Conservation (phyloP, 2,329 filamentous ascomycete genomes). For the Cercospora canescens region DNA sequence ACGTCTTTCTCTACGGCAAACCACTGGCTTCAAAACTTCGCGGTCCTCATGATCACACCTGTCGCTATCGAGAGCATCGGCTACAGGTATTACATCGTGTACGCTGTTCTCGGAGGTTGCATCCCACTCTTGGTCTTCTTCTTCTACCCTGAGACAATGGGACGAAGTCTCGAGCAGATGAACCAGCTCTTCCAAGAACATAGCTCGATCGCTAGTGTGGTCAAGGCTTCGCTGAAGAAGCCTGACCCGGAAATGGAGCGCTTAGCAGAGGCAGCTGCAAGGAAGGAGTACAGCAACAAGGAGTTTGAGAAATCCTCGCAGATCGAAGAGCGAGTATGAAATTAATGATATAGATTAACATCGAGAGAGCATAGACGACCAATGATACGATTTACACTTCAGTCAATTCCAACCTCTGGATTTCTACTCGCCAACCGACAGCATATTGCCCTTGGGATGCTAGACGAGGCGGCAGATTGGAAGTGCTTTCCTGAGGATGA, state of each 20-base stretch:
- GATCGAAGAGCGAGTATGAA: slow-evolving; percentile 9
- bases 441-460: too few relatives aligned
- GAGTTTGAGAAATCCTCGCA: slow-evolving; percentile 12
- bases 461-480: too few relatives aligned
- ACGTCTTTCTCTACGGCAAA: slow-evolving; percentile 58
- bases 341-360: not conserved
- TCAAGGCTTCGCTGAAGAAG: slow-evolving; percentile 15
- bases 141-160: slow-evolving; percentile 54
- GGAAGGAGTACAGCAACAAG: slow-evolving; percentile 17
- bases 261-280: slow-evolving; percentile 6
- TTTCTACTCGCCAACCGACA: too few relatives aligned
- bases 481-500: too few relatives aligned
- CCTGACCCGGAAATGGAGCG: slow-evolving; percentile 14
- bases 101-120: slow-evolving; percentile 47
- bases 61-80: slow-evolving; percentile 53
- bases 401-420: not conserved
- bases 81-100: slow-evolving; percentile 55
- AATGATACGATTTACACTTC: not conserved
- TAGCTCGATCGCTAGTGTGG: slow-evolving; percentile 26
- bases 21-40: slow-evolving; percentile 54
- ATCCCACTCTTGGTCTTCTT: slow-evolving; percentile 53
- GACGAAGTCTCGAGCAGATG: slow-evolving; percentile 57
- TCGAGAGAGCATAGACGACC: not conserved
- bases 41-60: slow-evolving; percentile 48
- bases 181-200: slow-evolving; percentile 26